These are phyloP conservation scores for Oryza meridionalis DNA, from an alignment of 176 grass and related monocot species.

Conservation along the genomic window DNA sequence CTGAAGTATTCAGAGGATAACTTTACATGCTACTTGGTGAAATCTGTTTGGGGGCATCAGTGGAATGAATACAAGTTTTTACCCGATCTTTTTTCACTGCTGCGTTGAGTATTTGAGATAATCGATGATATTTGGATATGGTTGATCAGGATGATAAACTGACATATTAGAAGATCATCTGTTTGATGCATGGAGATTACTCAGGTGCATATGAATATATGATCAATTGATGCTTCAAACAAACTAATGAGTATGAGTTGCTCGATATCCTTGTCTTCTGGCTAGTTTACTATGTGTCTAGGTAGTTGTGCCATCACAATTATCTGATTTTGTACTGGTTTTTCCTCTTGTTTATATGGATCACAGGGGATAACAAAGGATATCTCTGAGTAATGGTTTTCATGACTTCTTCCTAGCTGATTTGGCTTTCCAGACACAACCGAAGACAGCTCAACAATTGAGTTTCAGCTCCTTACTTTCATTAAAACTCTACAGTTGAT, in stretches of 20 bases:
- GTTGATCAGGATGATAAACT: not conserved
- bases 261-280: slow-evolving; percentile 3
- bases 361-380: not conserved
- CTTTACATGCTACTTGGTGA: slow-evolving; percentile 14
- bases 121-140: not conserved
- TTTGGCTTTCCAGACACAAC: not conserved
- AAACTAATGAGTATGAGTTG: not conserved
- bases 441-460: not conserved
- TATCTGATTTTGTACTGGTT: slow-evolving; percentile 4
- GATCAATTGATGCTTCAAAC: not conserved
- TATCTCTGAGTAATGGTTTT: not conserved
- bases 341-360: not conserved
- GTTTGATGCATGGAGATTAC: not conserved
- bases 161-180: slow-evolving; percentile 16
- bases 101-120: not conserved
- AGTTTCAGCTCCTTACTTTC: not conserved
- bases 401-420: not conserved
- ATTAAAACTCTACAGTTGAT: not conserved
- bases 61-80: not conserved
- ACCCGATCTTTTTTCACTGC: not conserved
- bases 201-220: not conserved
- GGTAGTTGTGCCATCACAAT: not conserved
- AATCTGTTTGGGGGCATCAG: slow-evolving; percentile 16
- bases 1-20: slow-evolving; percentile 19
- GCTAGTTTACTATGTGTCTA: not conserved